These are phyloP conservation scores for Ceratobasidium sp. DNA, from an alignment of 1,284 basidiomycete genomes.

Conservation along the genomic window DNA sequence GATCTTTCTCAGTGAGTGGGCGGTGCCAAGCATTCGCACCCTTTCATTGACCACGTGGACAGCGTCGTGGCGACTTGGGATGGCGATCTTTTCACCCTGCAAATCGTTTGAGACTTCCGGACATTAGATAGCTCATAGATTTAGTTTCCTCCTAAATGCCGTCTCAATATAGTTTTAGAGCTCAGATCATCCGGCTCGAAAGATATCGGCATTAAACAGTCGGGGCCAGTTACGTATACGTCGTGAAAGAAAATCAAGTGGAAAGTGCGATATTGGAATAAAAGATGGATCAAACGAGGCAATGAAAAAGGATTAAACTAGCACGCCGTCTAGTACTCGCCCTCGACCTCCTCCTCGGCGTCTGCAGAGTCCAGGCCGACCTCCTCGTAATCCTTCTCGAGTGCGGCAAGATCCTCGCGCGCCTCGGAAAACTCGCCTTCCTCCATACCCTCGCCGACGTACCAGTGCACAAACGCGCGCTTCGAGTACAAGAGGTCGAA, in stretches of 20 bases:
- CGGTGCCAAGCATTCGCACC: no score
- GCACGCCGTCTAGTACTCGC: constrained; percentile 54
- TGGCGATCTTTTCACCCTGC: constrained; percentile 16
- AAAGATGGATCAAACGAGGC: background rate
- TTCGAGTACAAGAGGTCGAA: constrained; percentile 81
- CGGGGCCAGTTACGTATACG: constrained; percentile 23
- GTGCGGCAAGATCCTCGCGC: constrained; percentile 94
- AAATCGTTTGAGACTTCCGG: background rate
- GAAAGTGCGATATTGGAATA: background rate
- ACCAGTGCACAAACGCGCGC: constrained; percentile 93
- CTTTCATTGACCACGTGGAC: background rate
- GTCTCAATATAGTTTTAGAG: background rate
- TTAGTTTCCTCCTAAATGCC: background rate
- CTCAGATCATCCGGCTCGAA: background rate
- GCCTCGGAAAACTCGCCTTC: constrained; percentile 98
- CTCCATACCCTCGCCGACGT: constrained; percentile 98
- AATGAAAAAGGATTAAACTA: constrained; percentile 26
- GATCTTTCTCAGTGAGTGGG: constrained; percentile 46
- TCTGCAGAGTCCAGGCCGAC: constrained; percentile 65
- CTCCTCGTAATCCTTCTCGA: constrained; percentile 97
- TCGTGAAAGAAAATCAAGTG: constrained; percentile 14
- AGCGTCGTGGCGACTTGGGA: constrained; percentile 29
- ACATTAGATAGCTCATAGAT: background rate
- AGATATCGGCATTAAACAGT: constrained; percentile 10
- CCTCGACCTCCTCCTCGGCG: constrained; percentile 59